A percentile compares a stretch with the other conserved stretches of the same genome.
Conservation (phyloP, 306 rosid species). For the Senna siamea region DNA sequence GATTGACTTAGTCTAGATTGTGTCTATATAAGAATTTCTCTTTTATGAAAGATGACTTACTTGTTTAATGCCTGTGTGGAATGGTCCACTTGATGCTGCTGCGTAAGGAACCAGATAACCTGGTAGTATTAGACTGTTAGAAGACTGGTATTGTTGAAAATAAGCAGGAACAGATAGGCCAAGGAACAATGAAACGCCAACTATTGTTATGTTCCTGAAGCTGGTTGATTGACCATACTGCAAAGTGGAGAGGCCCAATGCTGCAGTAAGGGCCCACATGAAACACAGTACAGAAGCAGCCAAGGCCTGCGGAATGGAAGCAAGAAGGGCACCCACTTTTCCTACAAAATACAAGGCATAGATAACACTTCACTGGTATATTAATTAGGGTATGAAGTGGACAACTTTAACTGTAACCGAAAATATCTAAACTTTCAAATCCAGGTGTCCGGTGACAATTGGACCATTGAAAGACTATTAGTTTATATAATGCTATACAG, state of each 20-base stretch:
- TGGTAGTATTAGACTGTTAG: slow-evolving; percentile 71
- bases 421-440: slow-evolving; percentile 11
- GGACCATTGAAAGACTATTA: not conserved
- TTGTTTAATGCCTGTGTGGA: slow-evolving; percentile 63
- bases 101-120: slow-evolving; percentile 84
- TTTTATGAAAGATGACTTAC: slow-evolving; percentile 44
- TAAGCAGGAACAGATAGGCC: slow-evolving; percentile 94
- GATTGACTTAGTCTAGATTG: no score
- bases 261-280: slow-evolving; percentile 84
- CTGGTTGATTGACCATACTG: slow-evolving; percentile 76
- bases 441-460: not conserved
- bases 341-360: slow-evolving; percentile 46
- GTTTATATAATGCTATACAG: slow-evolving; percentile 1
- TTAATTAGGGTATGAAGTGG: not conserved
- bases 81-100: slow-evolving; percentile 92
- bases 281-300: slow-evolving; percentile 90
- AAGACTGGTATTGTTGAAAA: slow-evolving; percentile 86
- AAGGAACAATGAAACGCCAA: slow-evolving; percentile 85
- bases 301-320: slow-evolving; percentile 88
- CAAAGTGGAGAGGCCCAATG: slow-evolving; percentile 79
- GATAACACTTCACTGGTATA: not conserved
- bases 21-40: not conserved
- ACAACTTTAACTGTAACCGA: not conserved
- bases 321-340: slow-evolving; percentile 96
- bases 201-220: slow-evolving; percentile 79